Evolutionary conservation across 2,329 filamentous ascomycete genomes (phyloP), one percentile per base, ranked within the genome.

Genomic region (Phialophora macrospora): DNA sequence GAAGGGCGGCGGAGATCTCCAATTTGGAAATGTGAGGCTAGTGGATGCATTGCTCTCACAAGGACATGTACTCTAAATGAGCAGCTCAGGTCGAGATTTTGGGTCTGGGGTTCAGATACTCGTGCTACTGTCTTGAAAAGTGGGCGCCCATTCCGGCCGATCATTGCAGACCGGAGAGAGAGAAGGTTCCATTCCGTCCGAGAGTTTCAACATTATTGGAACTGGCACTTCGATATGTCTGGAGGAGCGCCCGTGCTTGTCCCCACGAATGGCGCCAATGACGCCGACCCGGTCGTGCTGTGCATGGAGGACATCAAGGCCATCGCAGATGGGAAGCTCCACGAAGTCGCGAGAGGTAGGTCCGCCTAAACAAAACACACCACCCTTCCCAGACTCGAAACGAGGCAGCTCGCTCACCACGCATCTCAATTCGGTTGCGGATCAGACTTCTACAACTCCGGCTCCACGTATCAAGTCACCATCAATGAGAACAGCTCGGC

Each of bases 401-500:
- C 14, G 14, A n/a, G 17, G 17, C 17, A 44, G 38, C 38, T 44
- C 14, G 38, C 38, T 44, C 38, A 44, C 38, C 17, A 44, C 17
- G 17, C 38, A 7, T 44, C 17, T 44, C 38, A 44, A n/a, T 44
- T 17, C 17, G 38, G 14, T n/a, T 44, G 38, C n/a, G 17, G 14
- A 52, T 32, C 38, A 69, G 67, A 69, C 24, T 69, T 69, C 62
- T 67, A 48, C 65, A 69, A 69, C 56, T 60, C 60, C 17, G 67
- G 67, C 46, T 67, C 64, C 11, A 68, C 65, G 14, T 64, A 69
- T 44, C 67, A 69, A 34, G 60, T 54, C n/a, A 69, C 67, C 32
- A 60, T 68, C 55, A 52, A 55, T 30, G 85, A 86, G 65, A 87
- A 87, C 66, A 77, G 80, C 60, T 77, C 78, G 0, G 84, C 84